These are phyloP conservation scores for Stephania japonica DNA, from an alignment of 164 flowering plant genomes.

Conservation along the genomic window DNA sequence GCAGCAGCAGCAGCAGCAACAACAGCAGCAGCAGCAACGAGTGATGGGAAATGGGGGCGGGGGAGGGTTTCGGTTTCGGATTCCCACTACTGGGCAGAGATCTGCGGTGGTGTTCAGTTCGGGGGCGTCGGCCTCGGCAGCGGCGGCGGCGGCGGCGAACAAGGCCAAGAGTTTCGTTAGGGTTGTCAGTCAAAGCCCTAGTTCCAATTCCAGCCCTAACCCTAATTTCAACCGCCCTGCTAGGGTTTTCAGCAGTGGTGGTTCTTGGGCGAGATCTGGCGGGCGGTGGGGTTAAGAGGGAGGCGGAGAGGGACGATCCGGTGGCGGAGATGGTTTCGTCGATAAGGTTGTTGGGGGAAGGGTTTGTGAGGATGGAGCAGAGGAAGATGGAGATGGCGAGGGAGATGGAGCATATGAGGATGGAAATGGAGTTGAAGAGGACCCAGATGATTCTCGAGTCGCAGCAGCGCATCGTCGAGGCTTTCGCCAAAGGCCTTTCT, in stretches of 20 bases:
- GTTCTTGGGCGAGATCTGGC: constrained; percentile 13
- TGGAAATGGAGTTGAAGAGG: constrained; percentile 75
- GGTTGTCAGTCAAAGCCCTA: constrained; percentile 4
- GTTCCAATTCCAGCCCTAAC: constrained; percentile 8
- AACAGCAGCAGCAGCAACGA: constrained; percentile 5
- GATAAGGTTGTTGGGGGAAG: constrained; percentile 48
- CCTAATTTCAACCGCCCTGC: constrained; percentile 7
- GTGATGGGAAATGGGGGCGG: constrained; percentile 13
- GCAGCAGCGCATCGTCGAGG: constrained; percentile 54
- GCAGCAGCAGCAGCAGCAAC: constrained; percentile 3
- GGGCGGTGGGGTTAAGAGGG: constrained; percentile 11
- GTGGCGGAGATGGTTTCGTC: constrained; percentile 46
- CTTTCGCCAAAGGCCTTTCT: constrained; percentile 38
- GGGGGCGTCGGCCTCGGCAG: background rate
- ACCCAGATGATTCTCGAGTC: constrained; percentile 62
- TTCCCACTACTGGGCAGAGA: constrained; percentile 4
- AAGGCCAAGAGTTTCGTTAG: constrained; percentile 16
- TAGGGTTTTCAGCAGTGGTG: constrained; percentile 10
- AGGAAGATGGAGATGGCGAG: constrained; percentile 72
- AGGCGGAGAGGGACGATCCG: constrained; percentile 23
- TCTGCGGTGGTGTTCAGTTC: background rate
- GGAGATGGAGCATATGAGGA: constrained; percentile 58
- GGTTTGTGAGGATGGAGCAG: constrained; percentile 61
- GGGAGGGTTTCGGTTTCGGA: constrained; percentile 13
- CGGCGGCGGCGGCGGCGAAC: no score